phyloP scores from a whole-genome alignment of 2,329 filamentous ascomycete genomes.

The Ophioceras dolichostomum region DNA sequence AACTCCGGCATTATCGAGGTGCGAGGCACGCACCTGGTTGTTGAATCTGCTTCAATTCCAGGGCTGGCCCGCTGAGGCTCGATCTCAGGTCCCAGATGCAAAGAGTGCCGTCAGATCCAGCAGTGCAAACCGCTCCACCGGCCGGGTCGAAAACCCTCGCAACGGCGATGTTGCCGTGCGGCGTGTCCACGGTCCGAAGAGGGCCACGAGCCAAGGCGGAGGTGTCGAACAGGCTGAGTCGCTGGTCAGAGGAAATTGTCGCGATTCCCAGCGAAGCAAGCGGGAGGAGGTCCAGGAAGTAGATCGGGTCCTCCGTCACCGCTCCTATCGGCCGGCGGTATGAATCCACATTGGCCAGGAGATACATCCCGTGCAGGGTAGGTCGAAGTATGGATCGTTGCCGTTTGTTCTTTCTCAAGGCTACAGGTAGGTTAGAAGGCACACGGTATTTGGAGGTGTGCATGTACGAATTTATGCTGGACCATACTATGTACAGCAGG shows the following conservation, averaged over 20 bases:
- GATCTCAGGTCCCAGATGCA: conserved; percentile 53
- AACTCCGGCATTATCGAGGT: too few species aligned
- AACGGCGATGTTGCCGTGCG: conserved; percentile 52
- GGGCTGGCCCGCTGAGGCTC: conserved; percentile 15
- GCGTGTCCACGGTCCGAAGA: conserved; percentile 31
- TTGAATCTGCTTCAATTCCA: too few species aligned
- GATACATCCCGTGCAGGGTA: conserved; percentile 30
- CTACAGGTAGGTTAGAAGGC: too few species aligned
- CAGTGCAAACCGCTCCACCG: conserved; percentile 49
- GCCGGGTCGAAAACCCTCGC: conserved; percentile 41
- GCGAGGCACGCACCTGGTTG: too few species aligned
- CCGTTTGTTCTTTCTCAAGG: too few species aligned
- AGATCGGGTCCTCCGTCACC: conserved; percentile 26
- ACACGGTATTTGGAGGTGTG: too few species aligned
- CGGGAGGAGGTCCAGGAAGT: conserved; percentile 47
- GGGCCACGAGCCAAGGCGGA: conserved; percentile 38
- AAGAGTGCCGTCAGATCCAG: conserved; percentile 59
- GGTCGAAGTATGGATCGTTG: too few species aligned
- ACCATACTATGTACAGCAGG: too few species aligned
- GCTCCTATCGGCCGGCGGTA: conserved; percentile 26
- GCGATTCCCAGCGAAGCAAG: conserved; percentile 35
- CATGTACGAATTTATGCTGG: too few species aligned
- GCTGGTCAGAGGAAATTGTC: conserved; percentile 58
- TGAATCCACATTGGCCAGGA: conserved; percentile 23
- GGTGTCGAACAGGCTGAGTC: conserved; percentile 54